Evolutionary conservation across 805 yeast species (phyloP).

Genomic region (Metschnikowia kunwiensis): DNA sequence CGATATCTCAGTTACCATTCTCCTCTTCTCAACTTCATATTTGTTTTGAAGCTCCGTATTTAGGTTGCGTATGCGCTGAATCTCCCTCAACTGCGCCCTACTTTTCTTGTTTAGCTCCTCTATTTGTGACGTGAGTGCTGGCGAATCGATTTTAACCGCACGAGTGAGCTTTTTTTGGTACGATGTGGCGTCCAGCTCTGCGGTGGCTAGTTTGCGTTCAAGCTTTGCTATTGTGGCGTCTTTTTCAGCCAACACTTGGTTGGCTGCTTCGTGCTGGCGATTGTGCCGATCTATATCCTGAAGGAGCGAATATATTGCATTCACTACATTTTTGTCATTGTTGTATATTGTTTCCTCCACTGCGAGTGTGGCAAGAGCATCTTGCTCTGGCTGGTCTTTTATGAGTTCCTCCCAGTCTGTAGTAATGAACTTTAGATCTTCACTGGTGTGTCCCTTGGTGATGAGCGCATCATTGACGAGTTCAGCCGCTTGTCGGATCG

Average conservation of each 20-base stretch:
- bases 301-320: slow-evolving; percentile 34
- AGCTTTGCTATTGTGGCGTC: slow-evolving; percentile 28
- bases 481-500: slow-evolving; percentile 36
- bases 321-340: slow-evolving; percentile 38
- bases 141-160: slow-evolving; percentile 19
- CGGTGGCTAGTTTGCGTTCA: slow-evolving; percentile 19
- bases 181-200: slow-evolving; percentile 21
- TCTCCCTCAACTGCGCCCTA: slow-evolving; percentile 29
- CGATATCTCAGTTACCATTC: slow-evolving; percentile 31
- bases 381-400: slow-evolving; percentile 23
- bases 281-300: slow-evolving; percentile 34
- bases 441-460: slow-evolving; percentile 34
- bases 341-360: slow-evolving; percentile 31
- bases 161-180: slow-evolving; percentile 21
- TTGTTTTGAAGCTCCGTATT: slow-evolving; percentile 30
- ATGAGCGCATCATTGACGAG: slow-evolving; percentile 33
- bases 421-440: slow-evolving; percentile 30
- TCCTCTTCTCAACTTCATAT: slow-evolving; percentile 35
- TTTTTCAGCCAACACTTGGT: slow-evolving; percentile 26
- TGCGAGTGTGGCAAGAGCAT: slow-evolving; percentile 15
- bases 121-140: slow-evolving; percentile 16
- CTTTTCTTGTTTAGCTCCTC: slow-evolving; percentile 16
- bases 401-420: slow-evolving; percentile 35
- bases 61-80: slow-evolving; percentile 28
- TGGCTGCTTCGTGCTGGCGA: slow-evolving; percentile 30